phyloP scores from a whole-genome alignment of 2,329 filamentous ascomycete genomes.

The Venturia carpophila region DNA sequence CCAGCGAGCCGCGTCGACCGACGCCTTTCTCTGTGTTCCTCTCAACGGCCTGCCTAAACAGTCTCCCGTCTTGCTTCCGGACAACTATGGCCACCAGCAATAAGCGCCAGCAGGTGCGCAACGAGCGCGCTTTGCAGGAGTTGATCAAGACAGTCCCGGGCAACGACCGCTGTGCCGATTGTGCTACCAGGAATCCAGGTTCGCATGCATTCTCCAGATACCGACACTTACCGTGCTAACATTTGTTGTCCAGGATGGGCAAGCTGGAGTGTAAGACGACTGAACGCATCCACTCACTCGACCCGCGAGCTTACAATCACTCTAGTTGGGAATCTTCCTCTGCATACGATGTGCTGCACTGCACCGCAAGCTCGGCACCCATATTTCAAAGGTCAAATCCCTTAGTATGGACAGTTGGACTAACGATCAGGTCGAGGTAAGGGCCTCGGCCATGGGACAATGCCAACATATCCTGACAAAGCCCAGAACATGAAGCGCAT shows the following conservation, averaged over 20 bases:
- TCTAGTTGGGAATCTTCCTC: constrained; percentile 82
- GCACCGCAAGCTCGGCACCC: constrained; percentile 93
- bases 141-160: constrained; percentile 76
- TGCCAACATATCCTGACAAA: constrained; percentile 22
- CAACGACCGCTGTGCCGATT: constrained; percentile 93
- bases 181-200: constrained; percentile 86
- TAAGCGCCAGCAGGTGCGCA: constrained; percentile 96
- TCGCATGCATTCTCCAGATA: constrained; percentile 30
- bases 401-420: constrained; percentile 98
- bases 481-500: constrained; percentile 83
- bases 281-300: background rate
- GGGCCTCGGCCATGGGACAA: constrained; percentile 28
- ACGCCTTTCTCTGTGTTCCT: background rate
- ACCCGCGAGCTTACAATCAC: constrained; percentile 2
- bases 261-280: constrained; percentile 77
- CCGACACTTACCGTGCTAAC: constrained; percentile 15
- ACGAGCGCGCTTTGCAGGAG: constrained; percentile 86
- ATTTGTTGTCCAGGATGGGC: constrained; percentile 63
- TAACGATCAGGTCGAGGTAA: constrained; percentile 89
- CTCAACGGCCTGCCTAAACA: background rate
- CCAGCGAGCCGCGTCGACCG: background rate
- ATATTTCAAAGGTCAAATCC: constrained; percentile 98
- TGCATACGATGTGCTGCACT: constrained; percentile 96
- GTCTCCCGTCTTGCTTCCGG: background rate
- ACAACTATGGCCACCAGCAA: constrained; percentile 52